phyloP scores from a whole-genome alignment of 208 protist species.

The Wallacemonas rigidus region DNA sequence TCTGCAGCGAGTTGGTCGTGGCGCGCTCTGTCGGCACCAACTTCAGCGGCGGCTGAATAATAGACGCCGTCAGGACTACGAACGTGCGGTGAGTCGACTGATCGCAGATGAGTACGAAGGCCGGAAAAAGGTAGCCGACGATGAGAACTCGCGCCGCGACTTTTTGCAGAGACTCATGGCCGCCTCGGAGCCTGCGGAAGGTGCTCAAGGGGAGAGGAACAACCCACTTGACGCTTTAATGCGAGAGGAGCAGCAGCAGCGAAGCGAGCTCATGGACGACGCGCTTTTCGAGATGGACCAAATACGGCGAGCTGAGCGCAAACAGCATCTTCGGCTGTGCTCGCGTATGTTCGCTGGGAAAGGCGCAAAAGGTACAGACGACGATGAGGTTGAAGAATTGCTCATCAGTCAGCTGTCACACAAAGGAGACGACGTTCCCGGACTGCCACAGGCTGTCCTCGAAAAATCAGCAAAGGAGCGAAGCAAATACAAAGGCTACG shows the following conservation, averaged over 20 bases:
- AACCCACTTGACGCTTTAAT: constrained; percentile 14
- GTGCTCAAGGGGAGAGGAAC: not conserved
- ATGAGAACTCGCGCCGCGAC: constrained; percentile 21
- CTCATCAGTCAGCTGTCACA: constrained; percentile 18
- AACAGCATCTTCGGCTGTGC: constrained; percentile 22
- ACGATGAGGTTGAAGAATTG: constrained; percentile 14
- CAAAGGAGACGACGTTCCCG: constrained; percentile 15
- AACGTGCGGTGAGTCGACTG: constrained; percentile 22
- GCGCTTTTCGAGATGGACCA: constrained; percentile 14
- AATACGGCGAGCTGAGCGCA: constrained; percentile 31
- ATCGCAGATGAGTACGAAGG: constrained; percentile 28
- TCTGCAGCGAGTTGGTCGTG: constrained; percentile 31
- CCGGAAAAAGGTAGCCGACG: constrained; percentile 17
- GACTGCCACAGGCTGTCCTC: constrained; percentile 5
- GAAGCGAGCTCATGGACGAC: constrained; percentile 22
- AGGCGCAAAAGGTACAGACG: not conserved
- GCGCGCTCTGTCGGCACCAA: constrained; percentile 16
- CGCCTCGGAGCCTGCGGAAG: not conserved
- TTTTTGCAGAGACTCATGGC: constrained; percentile 4
- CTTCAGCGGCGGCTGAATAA: constrained; percentile 27
- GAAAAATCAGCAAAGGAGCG: constrained; percentile 9
- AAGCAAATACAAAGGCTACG: constrained; percentile 40
- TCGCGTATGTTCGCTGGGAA: constrained; percentile 13
- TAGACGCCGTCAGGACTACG: constrained; percentile 25
- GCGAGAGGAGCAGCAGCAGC: constrained; percentile 13